Evolutionary conservation across 345 rosid genomes (phyloP).

Genomic region (Pelargonium nanum): DNA sequence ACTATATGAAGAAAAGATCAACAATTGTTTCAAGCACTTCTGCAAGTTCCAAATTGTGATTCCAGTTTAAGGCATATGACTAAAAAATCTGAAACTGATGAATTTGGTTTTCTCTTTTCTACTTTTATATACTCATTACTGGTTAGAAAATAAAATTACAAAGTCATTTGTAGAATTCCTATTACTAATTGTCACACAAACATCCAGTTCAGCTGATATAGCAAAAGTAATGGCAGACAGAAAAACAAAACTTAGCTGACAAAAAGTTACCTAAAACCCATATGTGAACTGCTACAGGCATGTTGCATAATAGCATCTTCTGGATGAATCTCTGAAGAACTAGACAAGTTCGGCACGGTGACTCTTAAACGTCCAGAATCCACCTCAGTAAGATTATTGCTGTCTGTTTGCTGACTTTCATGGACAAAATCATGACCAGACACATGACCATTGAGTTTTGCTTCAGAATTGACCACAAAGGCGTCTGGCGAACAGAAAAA

Average conservation of each 20-base stretch:
- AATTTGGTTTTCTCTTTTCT: neutral
- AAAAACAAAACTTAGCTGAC: neutral
- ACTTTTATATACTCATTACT: neutral
- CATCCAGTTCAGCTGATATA: neutral
- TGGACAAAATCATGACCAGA: constrained; percentile 21
- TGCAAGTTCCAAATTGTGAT: neutral
- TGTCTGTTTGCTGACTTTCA: constrained; percentile 31
- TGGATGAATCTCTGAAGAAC: constrained; percentile 30
- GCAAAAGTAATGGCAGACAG: neutral
- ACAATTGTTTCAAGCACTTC: neutral
- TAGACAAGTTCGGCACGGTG: constrained; percentile 22
- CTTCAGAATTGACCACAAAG: constrained; percentile 36
- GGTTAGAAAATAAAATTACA: neutral
- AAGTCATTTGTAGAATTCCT: neutral
- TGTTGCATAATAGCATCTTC: constrained; percentile 22
- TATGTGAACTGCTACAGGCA: constrained; percentile 20
- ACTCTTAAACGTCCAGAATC: constrained; percentile 28
- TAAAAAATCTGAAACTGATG: neutral
- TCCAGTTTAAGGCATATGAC: neutral
- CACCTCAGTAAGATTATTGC: constrained; percentile 19
- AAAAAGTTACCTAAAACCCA: constrained; percentile 51
- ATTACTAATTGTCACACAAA: neutral
- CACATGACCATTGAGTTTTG: constrained; percentile 44
- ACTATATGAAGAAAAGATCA: neutral
- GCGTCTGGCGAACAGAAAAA: constrained; percentile 64